These are phyloP conservation scores for Colletotrichum orbiculare DNA, from an alignment of 2,329 filamentous ascomycete species.

Conservation along the genomic window DNA sequence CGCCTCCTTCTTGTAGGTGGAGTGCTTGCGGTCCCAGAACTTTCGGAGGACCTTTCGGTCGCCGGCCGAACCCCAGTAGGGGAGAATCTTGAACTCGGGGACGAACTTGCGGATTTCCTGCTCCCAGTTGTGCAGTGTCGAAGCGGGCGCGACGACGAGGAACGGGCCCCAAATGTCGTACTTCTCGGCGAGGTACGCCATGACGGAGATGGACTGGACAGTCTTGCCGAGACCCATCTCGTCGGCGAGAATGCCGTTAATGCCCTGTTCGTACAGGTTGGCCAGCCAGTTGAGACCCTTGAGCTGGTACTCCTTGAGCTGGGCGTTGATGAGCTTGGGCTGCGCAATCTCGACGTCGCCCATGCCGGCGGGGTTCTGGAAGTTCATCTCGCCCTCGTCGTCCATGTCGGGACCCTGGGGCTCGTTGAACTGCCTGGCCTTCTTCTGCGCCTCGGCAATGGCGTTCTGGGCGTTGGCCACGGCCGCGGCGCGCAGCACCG, in stretches of 20 bases:
- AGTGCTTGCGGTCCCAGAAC: constrained; percentile 98
- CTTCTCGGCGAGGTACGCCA: constrained; percentile 97
- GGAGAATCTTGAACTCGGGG: constrained; percentile 91
- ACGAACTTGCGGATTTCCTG: constrained; percentile 98
- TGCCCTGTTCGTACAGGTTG: constrained; percentile 98
- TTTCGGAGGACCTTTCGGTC: constrained; percentile 97
- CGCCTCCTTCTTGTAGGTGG: constrained; percentile 92
- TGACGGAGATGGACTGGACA: constrained; percentile 98
- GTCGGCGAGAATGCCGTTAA: constrained; percentile 98
- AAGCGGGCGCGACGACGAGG: constrained; percentile 94
- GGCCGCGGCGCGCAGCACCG: constrained; percentile 81
- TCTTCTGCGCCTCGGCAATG: constrained; percentile 92
- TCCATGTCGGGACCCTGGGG: constrained; percentile 74
- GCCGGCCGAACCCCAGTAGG: constrained; percentile 95
- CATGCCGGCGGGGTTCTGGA: constrained; percentile 96
- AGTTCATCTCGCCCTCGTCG: constrained; percentile 98
- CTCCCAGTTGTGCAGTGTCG: constrained; percentile 98
- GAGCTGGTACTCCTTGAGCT: constrained; percentile 98
- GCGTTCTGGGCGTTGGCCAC: constrained; percentile 97
- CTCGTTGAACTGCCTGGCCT: constrained; percentile 90
- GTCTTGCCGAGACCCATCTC: constrained; percentile 99
- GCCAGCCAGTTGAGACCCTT: constrained; percentile 99
- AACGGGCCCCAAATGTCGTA: constrained; percentile 99
- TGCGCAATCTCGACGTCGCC: constrained; percentile 95
- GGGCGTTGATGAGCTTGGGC: constrained; percentile 90